phyloP scores from a whole-genome alignment of 176 grass and related monocot species.

The Phoenix dactylifera region DNA sequence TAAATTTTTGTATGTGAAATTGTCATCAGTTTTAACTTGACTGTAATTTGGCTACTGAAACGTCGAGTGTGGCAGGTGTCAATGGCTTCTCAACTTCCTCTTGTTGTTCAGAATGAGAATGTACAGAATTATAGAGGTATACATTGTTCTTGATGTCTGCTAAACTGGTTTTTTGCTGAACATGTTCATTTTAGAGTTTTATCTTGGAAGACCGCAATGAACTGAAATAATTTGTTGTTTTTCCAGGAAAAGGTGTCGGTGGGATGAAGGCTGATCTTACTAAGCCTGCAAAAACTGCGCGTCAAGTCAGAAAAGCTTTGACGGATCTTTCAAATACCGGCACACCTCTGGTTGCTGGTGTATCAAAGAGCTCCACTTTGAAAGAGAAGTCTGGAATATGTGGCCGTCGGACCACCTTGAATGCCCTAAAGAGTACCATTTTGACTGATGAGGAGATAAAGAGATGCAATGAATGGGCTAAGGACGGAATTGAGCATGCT shows the following conservation, averaged over 20 bases:
- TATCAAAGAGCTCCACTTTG: conserved; percentile 15
- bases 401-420: conserved; percentile 23
- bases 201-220: background rate
- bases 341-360: conserved; percentile 21
- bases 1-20: too few species aligned
- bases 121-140: conserved; percentile 28
- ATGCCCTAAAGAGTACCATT: conserved; percentile 22
- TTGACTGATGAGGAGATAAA: conserved; percentile 35
- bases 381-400: conserved; percentile 26
- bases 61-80: too few species aligned
- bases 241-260: conserved; percentile 36
- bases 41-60: too few species aligned
- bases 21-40: too few species aligned
- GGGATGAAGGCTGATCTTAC: conserved; percentile 29
- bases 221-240: background rate
- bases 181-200: conserved; percentile 4
- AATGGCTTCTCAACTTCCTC: conserved; percentile 42
- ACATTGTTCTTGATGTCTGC: background rate
- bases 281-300: conserved; percentile 38
- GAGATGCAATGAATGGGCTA: conserved; percentile 54
- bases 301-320: conserved; percentile 34
- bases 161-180: background rate
- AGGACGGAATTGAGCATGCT: conserved; percentile 40
- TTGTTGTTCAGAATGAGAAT: conserved; percentile 44
- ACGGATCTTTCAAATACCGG: conserved; percentile 40